Evolutionary conservation across 768 basidiomycete species (phyloP), one percentile per base, ranked within the genome.

Genomic region (Hygrocybe punicea): DNA sequence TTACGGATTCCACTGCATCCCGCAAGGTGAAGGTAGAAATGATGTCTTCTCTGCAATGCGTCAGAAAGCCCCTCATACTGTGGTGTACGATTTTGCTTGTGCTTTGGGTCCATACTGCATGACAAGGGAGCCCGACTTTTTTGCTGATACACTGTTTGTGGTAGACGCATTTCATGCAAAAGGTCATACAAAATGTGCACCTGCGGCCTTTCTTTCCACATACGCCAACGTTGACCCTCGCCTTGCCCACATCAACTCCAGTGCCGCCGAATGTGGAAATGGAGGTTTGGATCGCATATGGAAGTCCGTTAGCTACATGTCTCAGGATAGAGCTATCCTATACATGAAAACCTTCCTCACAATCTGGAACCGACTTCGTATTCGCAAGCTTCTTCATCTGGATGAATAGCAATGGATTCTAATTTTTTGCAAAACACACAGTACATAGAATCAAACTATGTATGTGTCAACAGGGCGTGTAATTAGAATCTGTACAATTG

Each of bases 1-100:
- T 45, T 71, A 71, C 58, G 69, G 73, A 1, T 74, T 73, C 49
- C 69, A 73, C 29, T 68, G 65, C 55, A 76, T 75, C 19, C 74
- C 72, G 0, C 49, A 59, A 14, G 68, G 65, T 1, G 74, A 76
- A 59, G 74, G 74, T 3, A 35, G 70, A 1, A 74, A 77, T 56
- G 70, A 76, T 60, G 71, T 75, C 0, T 77, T 77, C 55, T 73
- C 69, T 2, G 74, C 76, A 1, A 60, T 76, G 2, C 60, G 69
- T 67, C 47, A 59, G 11, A 64, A 24, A 17, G 64, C 71, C 0
- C 73, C 70, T 9, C 58, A 64, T 24, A 40, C 58, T 29, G 29
- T 29, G 29, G 29, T 29, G 29, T 29, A 29, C 8, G 29, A 29
- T 29, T 29, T 29, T 29, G 9, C 54, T 2, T 70, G 69, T 42